These are phyloP conservation scores for Bretschneidera sinensis DNA, from an alignment of 345 rosid genomes.

Conservation along the genomic window DNA sequence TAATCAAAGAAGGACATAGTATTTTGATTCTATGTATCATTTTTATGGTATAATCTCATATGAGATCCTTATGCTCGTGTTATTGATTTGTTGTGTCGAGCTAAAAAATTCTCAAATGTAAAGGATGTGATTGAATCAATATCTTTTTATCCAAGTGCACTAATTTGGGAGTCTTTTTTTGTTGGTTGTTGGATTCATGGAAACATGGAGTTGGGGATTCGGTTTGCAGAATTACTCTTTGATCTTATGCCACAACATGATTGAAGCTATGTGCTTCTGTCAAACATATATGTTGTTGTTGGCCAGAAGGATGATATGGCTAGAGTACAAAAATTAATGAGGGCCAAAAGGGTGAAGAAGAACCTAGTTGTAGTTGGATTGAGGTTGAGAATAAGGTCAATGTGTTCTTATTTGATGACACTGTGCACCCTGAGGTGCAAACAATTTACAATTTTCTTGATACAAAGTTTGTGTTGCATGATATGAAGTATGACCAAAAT, in stretches of 20 bases:
- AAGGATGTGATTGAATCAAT: slow-evolving; percentile 20
- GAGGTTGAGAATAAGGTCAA: slow-evolving; percentile 25
- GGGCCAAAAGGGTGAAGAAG: slow-evolving; percentile 31
- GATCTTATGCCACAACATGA: slow-evolving; percentile 32
- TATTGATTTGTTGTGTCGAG: slow-evolving; percentile 28
- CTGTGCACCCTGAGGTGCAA: slow-evolving; percentile 24
- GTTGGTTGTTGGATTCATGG: slow-evolving; percentile 32
- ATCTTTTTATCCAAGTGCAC: slow-evolving; percentile 27
- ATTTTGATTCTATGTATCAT: slow-evolving; percentile 24
- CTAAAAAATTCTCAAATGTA: slow-evolving; percentile 28
- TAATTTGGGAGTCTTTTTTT: slow-evolving; percentile 34
- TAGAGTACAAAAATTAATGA: slow-evolving; percentile 30
- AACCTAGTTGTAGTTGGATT: slow-evolving; percentile 31
- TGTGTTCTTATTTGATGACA: slow-evolving; percentile 26
- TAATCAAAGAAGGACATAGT: slow-evolving; percentile 26
- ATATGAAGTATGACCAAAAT: slow-evolving; percentile 24
- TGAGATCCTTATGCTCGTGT: slow-evolving; percentile 33
- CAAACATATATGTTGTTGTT: slow-evolving; percentile 27
- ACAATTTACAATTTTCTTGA: slow-evolving; percentile 30
- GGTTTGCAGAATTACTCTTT: slow-evolving; percentile 27
- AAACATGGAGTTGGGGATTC: slow-evolving; percentile 31
- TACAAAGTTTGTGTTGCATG: slow-evolving; percentile 33
- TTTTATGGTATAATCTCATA: slow-evolving; percentile 20
- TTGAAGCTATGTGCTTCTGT: slow-evolving; percentile 31
- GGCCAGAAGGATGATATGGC: slow-evolving; percentile 28